phyloP scores from a whole-genome alignment of 2,329 filamentous ascomycete genomes.

The Trichoderma oligosporum region DNA sequence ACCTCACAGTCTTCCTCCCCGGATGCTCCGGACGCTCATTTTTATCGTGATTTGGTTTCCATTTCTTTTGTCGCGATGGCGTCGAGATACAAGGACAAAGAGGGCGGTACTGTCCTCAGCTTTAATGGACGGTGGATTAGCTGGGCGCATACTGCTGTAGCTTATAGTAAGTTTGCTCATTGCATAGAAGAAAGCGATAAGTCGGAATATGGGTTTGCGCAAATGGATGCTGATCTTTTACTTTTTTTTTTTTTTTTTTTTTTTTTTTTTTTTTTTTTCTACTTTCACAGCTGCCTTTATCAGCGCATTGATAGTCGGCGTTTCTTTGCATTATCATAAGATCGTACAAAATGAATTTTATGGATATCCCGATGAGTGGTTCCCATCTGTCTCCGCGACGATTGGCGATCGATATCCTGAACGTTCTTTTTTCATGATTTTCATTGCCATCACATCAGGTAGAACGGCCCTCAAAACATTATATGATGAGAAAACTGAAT shows the following conservation, averaged over 20 bases:
- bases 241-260: background rate
- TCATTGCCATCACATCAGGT: slow-evolving; percentile 94
- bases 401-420: slow-evolving; percentile 98
- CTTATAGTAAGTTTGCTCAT: slow-evolving; percentile 61
- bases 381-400: slow-evolving; percentile 90
- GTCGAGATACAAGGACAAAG: slow-evolving; percentile 61
- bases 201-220: background rate
- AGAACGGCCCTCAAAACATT: slow-evolving; percentile 28
- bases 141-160: slow-evolving; percentile 77
- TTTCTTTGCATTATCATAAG: slow-evolving; percentile 85
- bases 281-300: slow-evolving; percentile 67
- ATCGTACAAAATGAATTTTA: slow-evolving; percentile 98
- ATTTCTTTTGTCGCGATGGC: slow-evolving; percentile 31
- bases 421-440: slow-evolving; percentile 93
- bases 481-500: background rate
- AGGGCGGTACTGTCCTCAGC: slow-evolving; percentile 54
- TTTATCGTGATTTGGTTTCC: slow-evolving; percentile 23
- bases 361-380: slow-evolving; percentile 93
- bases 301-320: slow-evolving; percentile 77
- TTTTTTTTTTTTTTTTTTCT: background rate
- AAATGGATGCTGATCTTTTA: slow-evolving; percentile 23
- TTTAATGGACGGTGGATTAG: slow-evolving; percentile 89
- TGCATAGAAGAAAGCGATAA: background rate
- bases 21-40: slow-evolving; percentile 34
- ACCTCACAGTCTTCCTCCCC: slow-evolving; percentile 19